phyloP scores from a whole-genome alignment of 192 early-diverging fungal species.

The Linnemannia elongata region DNA sequence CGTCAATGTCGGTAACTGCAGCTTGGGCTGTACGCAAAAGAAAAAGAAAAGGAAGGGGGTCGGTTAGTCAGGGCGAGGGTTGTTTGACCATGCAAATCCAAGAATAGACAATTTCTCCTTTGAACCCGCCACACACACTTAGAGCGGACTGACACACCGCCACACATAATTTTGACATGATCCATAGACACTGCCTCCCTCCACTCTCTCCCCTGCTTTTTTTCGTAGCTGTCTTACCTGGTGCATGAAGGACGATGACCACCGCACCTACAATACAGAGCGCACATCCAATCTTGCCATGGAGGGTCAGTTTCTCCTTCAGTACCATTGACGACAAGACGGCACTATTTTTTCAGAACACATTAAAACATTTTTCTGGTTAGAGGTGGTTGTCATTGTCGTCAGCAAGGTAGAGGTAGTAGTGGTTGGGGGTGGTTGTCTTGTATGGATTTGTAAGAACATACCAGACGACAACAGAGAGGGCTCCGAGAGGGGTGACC shows the following conservation, averaged over 20 bases:
- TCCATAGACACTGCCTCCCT: conserved; percentile 1
- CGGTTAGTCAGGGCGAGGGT: neutral
- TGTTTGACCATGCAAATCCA: neutral
- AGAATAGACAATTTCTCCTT: neutral
- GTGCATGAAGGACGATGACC: conserved; percentile 65
- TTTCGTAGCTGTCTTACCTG: conserved; percentile 42
- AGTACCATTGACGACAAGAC: conserved; percentile 73
- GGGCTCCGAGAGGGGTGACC: conserved; percentile 94
- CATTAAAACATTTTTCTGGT: neutral
- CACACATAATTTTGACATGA: neutral
- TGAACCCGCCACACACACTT: neutral
- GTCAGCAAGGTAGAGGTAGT: neutral
- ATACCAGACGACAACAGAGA: conserved; percentile 88
- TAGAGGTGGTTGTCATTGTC: neutral
- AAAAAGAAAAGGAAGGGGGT: neutral
- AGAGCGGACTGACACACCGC: neutral
- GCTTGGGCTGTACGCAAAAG: conserved; percentile 61
- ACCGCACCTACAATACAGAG: conserved; percentile 75
- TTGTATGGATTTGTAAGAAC: neutral
- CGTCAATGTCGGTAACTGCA: conserved; percentile 78
- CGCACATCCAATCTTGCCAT: conserved; percentile 74
- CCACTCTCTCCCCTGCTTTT: neutral
- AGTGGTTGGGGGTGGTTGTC: neutral
- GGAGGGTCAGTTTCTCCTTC: conserved; percentile 74
- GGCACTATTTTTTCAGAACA: conserved; percentile 54